Evolutionary conservation across 805 yeast species (phyloP), one percentile per base, ranked within the genome.

Genomic region (Wickerhamomyces rabaulensis): DNA sequence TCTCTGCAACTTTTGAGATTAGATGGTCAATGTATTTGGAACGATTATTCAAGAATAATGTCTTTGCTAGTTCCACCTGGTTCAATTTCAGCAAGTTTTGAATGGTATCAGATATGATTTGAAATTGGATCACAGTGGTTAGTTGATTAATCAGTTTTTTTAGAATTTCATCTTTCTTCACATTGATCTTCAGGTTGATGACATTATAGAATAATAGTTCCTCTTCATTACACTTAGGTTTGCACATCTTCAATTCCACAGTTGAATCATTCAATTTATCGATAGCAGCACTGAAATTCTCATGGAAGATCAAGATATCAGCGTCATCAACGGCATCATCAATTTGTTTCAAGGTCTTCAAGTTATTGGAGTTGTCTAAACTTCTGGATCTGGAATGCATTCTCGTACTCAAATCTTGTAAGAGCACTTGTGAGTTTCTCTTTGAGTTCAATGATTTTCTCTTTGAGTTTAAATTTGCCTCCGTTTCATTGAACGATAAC

Each of bases 271-370:
- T 38, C 31, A 68, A 45, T 13, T 51, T 49, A 4, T 62, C 68
- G 3, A 73, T 73, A 0, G 80, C 73, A 16, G 63, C 67, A 40
- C 67, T 57, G 63, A 74, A 83, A 46, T 75, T 72, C 44, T 78
- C 75, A 55, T 84, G 82, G 10, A 87, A 83, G 22, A 85, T 70
- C 45, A 72, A 72, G 13, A 83, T 78, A 59, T 87, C 94, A 38
- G 84, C 71, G 46, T 84, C 88, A 56, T 85, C 89, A 16, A 86
- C 68, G 27, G 70, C 64, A 44, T 81, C 84, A 55, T 84, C 90
- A 13, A 81, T 67, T 26, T 66, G 65, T 46, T 77, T 75, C 46
- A 84, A 66, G 17, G 67, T 75, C 45, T 72, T 69, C 51, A 78
- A 67, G 15, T 69, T 45, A 44, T 57, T 68, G 60, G 62, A 66